Evolutionary conservation across 768 basidiomycete species (phyloP), one percentile per base, ranked within the genome.

Genomic region (Tulasnella sp.): DNA sequence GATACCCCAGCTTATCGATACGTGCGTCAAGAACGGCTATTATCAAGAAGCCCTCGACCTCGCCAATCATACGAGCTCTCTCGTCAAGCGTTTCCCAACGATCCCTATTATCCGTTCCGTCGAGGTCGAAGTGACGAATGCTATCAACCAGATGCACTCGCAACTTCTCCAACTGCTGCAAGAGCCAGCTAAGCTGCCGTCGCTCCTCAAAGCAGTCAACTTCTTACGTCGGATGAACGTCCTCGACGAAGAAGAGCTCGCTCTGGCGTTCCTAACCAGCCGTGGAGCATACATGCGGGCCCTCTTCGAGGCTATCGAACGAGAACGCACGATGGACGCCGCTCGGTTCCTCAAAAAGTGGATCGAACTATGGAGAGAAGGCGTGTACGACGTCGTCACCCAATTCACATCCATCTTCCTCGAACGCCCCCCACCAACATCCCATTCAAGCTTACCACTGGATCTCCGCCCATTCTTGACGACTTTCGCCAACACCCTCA

Each of bases 21-120:
- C 95, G 0, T 98, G 96, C 84, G 93, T 98, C 19, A 90, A 96
- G 52, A 96, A 95, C 83, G 95, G 95, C 9, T 93, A 94, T 85
- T 98, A 96, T 86, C 89, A 91, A 76, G 98, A 99, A 84, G 97
- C 96, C 0, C 89, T 99, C 79, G 93, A 95, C 38, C 89, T 99
- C 52, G 89, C 93, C 7, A 87, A 89, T 36, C 96, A 97, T 84
- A 91, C 92, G 0, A 86, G 87, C 58, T 84, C 88, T 21, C 85
- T 92, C 79, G 87, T 86, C 46, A 83, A 83, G 77, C 87, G 86
- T 68, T 88, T 85, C 80, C 85, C 85, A 78, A 85, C 85, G 83
- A 85, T 86, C 82, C 86, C 84, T 52, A 85, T 85, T 80, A 89
- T 89, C 36, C 87, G 76, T 87, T 92, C 82, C 84, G 92, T 83